phyloP scores from a whole-genome alignment of 805 yeast genomes.

The Candida caryicola region DNA sequence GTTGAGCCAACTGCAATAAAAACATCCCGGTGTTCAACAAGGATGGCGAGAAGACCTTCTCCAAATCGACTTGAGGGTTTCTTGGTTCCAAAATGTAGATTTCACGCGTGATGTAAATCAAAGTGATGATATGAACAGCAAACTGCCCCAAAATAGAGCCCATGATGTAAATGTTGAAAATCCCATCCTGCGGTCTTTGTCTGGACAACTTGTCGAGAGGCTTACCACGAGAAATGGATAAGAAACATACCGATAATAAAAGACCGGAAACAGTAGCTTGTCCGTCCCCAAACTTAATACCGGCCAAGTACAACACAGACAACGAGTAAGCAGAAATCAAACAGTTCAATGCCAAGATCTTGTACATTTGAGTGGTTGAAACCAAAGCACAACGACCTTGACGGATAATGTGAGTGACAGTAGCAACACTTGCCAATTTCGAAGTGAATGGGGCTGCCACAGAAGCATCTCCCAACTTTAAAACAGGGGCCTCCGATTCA shows the following conservation, averaged over 20 bases:
- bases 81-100: constrained; percentile 90
- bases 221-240: constrained; percentile 90
- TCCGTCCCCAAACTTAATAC: constrained; percentile 96
- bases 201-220: constrained; percentile 85
- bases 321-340: constrained; percentile 93
- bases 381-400: constrained; percentile 98
- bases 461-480: constrained; percentile 96
- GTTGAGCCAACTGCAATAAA: constrained; percentile 90
- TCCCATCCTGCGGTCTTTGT: constrained; percentile 96
- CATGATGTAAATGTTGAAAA: constrained; percentile 93
- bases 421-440: constrained; percentile 83
- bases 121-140: constrained; percentile 82
- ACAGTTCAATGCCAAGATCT: constrained; percentile 94
- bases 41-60: constrained; percentile 84
- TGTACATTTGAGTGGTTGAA: constrained; percentile 98
- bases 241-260: constrained; percentile 87
- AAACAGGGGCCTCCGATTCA: constrained; percentile 86
- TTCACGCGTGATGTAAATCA: constrained; percentile 78
- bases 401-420: constrained; percentile 90
- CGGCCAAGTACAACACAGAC: constrained; percentile 91
- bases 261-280: constrained; percentile 97
- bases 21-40: constrained; percentile 94
- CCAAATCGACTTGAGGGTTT: constrained; percentile 85
- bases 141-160: constrained; percentile 96
- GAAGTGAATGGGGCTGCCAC: constrained; percentile 99